Evolutionary conservation across 495 filamentous ascomycete species (phyloP).

Genomic region (Daldinia concentrica): DNA sequence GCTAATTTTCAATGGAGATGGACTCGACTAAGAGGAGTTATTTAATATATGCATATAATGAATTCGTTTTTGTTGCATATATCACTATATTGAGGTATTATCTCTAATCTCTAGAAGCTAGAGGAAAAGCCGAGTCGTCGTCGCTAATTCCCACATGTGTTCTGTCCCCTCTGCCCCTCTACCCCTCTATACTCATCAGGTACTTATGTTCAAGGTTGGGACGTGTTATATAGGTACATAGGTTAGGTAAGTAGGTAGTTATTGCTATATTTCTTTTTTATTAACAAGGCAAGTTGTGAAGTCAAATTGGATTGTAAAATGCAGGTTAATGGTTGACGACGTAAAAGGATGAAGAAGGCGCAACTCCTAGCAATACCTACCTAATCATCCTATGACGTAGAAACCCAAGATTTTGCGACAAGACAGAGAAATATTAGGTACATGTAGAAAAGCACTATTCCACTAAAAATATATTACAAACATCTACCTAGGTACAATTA

Average conservation of each 20-base stretch:
- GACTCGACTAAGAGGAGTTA: no score
- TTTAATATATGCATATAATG: background rate
- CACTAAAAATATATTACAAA: no score
- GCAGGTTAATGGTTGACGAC: slow-evolving; percentile 33
- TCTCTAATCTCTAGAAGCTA: no score
- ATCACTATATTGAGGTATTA: no score
- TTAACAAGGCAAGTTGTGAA: background rate
- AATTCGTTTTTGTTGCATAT: no score
- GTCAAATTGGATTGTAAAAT: background rate
- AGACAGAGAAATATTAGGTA: slow-evolving; percentile 19
- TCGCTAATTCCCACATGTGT: no score
- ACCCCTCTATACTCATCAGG: background rate
- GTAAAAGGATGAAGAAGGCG: slow-evolving; percentile 14
- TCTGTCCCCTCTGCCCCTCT: background rate
- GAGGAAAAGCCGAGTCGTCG: no score
- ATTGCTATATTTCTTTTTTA: background rate
- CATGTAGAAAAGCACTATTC: no score
- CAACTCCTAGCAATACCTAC: slow-evolving; percentile 11
- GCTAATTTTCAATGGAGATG: background rate
- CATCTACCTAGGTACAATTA: background rate
- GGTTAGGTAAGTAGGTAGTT: no score
- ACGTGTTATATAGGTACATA: no score
- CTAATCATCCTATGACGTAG: slow-evolving; percentile 35
- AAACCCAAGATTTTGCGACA: slow-evolving; percentile 29
- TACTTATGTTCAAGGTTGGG: background rate